Conservation (phyloP, 2,329 filamentous ascomycete species). For the Penicillium sp. region DNA sequence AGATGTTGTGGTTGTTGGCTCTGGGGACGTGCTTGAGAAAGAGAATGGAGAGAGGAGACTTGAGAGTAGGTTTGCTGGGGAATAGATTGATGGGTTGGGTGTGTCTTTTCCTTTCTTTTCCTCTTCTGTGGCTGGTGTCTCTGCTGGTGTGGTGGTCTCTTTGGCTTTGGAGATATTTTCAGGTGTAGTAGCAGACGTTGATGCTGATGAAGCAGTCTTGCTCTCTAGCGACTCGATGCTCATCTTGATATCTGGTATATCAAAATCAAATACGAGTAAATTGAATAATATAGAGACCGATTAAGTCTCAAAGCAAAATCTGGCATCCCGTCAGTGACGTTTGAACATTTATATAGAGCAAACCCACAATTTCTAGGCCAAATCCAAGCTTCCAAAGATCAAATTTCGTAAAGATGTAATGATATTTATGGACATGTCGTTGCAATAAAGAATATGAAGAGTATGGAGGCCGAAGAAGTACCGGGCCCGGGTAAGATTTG, state of each 20-base stretch:
- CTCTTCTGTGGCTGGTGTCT: background rate
- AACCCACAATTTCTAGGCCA: background rate
- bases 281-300: background rate
- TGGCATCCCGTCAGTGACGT: background rate
- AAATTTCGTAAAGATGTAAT: background rate
- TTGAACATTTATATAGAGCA: background rate
- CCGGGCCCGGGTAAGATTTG: constrained; percentile 16
- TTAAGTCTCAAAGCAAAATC: background rate
- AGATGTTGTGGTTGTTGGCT: background rate
- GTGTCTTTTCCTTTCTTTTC: background rate
- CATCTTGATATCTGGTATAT: constrained; percentile 4
- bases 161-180: background rate
- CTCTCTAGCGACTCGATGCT: constrained; percentile 4
- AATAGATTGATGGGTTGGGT: background rate
- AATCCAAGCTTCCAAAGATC: background rate
- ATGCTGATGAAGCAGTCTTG: background rate
- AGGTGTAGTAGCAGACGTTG: background rate
- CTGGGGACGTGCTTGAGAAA: constrained; percentile 3
- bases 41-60: constrained; percentile 13
- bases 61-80: constrained; percentile 7
- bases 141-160: background rate
- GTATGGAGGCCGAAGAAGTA: background rate
- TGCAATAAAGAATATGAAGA: background rate
- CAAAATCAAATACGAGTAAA: background rate
- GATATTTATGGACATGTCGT: background rate